Base-by-base conservation (phyloP, 2,329 filamentous ascomycete species). In the Elsinoe perseae region DNA sequence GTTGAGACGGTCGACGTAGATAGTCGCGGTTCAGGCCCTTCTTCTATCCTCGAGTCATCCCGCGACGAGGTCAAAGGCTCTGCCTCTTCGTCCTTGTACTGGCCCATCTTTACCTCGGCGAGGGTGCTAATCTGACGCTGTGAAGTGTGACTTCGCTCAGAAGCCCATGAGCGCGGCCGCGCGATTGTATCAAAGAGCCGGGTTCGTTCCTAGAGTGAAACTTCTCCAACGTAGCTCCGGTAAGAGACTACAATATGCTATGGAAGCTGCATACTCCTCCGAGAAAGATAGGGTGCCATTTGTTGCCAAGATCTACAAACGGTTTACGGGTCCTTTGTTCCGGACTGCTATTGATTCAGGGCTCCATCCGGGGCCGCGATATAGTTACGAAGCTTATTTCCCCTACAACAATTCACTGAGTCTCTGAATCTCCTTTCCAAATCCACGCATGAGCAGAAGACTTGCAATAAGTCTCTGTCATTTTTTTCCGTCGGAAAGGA, bases 1-100 rank as follows among this genome's bases (percentile, higher is more conserved):
- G 88, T 92, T 30, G 88, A 93, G n/a, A 83, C 84, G 38, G 85
- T 86, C n/a, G 86, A 88, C 44, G 81, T 70, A 2, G 87, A 89
- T 60, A 79, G 79, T 54, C 67, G 66, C 4, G 62, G 64, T 60
- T 69, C 69, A 56, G 38, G 48, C 23, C 48, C 48, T 32, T 52
- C 48, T 25, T 52, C 48, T 32, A 52, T 38, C 28, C 32, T 52
- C 14, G 30, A 23, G 21, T 52, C 48, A 16, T 52, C 28, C 16
- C 23, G 48, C 18, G 48, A 62, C 48, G 65, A 64, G 25, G 69
- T 73, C 20, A 77, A 68, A 58, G 74, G 74, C 63, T 73, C 68
- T 56, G 70, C 68, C 68, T 77, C 74, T 64, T 77, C 74, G 60
- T 72, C 68, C 62, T 68, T 67, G 40, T 58, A 58, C n/a, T 48